Percentiles rank a stretch among this genome's conserved stretches.
Evolutionary conservation across 768 basidiomycete genomes (phyloP).

Genomic region (Chalciporus pseudorubinellus): DNA sequence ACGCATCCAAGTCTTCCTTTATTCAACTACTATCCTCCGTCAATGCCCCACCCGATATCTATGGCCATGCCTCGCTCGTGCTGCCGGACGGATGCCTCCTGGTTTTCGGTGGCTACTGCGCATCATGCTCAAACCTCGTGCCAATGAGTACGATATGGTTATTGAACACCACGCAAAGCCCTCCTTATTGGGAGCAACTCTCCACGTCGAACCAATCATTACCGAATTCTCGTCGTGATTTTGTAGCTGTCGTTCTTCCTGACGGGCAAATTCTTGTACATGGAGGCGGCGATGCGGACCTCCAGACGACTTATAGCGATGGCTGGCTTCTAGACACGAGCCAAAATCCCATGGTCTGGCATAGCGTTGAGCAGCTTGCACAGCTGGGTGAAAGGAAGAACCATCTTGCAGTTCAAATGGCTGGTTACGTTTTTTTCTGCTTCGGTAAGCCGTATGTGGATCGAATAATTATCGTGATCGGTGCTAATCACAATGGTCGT

Average conservation of each 20-base stretch:
- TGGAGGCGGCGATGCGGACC: slow-evolving; percentile 65
- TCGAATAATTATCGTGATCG: neutral
- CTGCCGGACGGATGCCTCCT: slow-evolving; percentile 67
- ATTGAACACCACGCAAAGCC: slow-evolving; percentile 53
- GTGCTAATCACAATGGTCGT: slow-evolving; percentile 24
- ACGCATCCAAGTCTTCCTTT: slow-evolving; percentile 51
- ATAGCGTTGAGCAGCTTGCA: slow-evolving; percentile 44
- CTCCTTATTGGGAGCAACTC: slow-evolving; percentile 49
- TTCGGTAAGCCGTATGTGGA: slow-evolving; percentile 54
- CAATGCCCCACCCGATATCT: slow-evolving; percentile 63
- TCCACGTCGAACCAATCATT: slow-evolving; percentile 39
- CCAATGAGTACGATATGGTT: slow-evolving; percentile 61
- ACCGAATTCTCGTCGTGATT: slow-evolving; percentile 61
- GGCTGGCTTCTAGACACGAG: slow-evolving; percentile 70
- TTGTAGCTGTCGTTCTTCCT: slow-evolving; percentile 50
- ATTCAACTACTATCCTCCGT: slow-evolving; percentile 46
- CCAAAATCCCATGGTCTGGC: slow-evolving; percentile 61
- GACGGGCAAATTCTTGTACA: slow-evolving; percentile 66
- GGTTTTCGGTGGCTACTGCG: slow-evolving; percentile 71
- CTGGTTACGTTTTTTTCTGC: slow-evolving; percentile 67
- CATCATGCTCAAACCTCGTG: slow-evolving; percentile 45
- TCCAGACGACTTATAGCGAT: slow-evolving; percentile 55
- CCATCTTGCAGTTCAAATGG: slow-evolving; percentile 66
- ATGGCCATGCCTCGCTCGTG: slow-evolving; percentile 71
- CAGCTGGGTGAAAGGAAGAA: slow-evolving; percentile 66